A percentile compares a stretch with the other conserved stretches of the same genome.
Evolutionary conservation across 148 eudicot genomes (phyloP).

Genomic region (Camellia sinensis): DNA sequence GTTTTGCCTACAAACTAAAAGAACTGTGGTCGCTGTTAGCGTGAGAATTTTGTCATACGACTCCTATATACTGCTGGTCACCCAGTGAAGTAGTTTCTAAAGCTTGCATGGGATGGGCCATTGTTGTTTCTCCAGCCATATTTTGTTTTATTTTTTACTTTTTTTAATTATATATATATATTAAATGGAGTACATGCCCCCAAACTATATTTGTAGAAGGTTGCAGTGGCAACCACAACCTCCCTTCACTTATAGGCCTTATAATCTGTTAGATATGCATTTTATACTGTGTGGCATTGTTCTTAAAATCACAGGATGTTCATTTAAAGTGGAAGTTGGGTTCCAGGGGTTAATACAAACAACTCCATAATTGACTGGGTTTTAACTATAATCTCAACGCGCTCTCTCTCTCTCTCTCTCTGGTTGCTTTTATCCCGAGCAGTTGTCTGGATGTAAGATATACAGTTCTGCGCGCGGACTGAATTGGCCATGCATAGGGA

Average conservation of each 20-base stretch:
- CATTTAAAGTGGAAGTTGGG: not conserved
- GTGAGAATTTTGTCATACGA: not conserved
- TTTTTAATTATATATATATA: not conserved
- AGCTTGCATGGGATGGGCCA: not conserved
- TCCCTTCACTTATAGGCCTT: not conserved
- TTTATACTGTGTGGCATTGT: not conserved
- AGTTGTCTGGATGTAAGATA: not conserved
- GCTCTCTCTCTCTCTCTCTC: not conserved
- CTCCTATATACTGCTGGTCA: not conserved
- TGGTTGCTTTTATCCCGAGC: not conserved
- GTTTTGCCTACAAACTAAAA: slow-evolving; percentile 43
- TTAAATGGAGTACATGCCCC: not conserved
- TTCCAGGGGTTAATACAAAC: not conserved
- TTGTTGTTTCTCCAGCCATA: not conserved
- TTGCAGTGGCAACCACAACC: too few relatives aligned
- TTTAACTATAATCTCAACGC: not conserved
- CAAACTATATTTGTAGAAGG: not conserved
- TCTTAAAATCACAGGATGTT: too few relatives aligned
- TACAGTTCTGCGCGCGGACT: too few relatives aligned
- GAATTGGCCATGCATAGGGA: too few relatives aligned
- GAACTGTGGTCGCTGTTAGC: slow-evolving; percentile 1
- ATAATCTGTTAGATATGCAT: not conserved
- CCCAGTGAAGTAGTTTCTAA: not conserved
- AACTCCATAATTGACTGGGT: not conserved
- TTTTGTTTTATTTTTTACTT: not conserved